These are phyloP conservation scores for Alternaria sp. DNA, from an alignment of 2,329 filamentous ascomycete genomes.

Conservation along the genomic window DNA sequence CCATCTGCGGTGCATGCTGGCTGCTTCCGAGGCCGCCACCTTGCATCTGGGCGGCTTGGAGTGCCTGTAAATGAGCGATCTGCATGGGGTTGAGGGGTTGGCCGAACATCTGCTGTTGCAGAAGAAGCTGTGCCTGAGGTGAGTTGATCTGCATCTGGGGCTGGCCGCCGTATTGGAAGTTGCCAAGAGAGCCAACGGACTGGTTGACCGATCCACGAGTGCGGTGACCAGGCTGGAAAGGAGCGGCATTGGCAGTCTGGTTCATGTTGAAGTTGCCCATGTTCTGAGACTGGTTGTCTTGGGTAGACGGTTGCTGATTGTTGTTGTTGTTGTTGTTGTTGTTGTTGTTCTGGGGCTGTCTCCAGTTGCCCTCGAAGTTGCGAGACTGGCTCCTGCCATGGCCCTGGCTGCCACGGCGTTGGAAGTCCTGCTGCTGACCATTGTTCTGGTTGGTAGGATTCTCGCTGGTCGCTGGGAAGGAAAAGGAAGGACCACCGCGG, in stretches of 20 bases:
- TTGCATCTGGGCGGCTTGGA: constrained; percentile 87
- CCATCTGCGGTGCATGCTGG: constrained; percentile 71
- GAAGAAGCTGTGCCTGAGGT: constrained; percentile 80
- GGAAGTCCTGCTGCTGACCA: constrained; percentile 68
- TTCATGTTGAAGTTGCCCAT: constrained; percentile 73
- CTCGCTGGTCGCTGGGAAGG: constrained; percentile 68
- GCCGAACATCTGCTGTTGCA: constrained; percentile 86
- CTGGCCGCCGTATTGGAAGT: constrained; percentile 89
- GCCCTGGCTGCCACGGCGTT: constrained; percentile 77
- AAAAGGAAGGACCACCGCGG: constrained; percentile 75
- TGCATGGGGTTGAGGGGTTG: constrained; percentile 90
- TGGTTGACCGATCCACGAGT: constrained; percentile 82
- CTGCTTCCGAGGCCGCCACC: constrained; percentile 73
- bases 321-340: constrained; percentile 33
- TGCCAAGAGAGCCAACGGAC: constrained; percentile 82
- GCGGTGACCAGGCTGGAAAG: constrained; percentile 93
- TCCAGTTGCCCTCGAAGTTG: constrained; percentile 99
- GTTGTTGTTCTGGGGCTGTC: constrained; percentile 71
- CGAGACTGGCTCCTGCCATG: constrained; percentile 85
- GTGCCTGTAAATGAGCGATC: constrained; percentile 86
- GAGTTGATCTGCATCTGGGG: constrained; percentile 82
- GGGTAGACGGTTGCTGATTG: constrained; percentile 58
- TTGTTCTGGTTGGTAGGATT: constrained; percentile 52
- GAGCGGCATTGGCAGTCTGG: constrained; percentile 72
- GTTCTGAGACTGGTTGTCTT: constrained; percentile 56